These are phyloP conservation scores for Taiwanofungus camphoratus DNA, from an alignment of 1,284 basidiomycete genomes.

Conservation along the genomic window DNA sequence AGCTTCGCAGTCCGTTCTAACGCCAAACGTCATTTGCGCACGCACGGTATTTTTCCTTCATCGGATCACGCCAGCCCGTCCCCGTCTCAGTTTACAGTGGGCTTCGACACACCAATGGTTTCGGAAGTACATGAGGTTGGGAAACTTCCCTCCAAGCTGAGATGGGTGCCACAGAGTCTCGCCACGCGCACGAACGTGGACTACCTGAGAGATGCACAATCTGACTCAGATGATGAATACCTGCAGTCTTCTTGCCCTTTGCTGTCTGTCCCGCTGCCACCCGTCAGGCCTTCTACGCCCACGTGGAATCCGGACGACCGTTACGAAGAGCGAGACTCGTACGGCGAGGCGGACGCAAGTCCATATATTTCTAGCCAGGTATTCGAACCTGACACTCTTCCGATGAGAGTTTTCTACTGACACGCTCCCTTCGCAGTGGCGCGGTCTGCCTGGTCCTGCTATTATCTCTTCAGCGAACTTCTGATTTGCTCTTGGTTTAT, in stretches of 20 bases:
- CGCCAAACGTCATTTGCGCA: slow-evolving; percentile 56
- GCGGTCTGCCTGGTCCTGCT: slow-evolving; percentile 31
- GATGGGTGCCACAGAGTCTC: slow-evolving; percentile 39
- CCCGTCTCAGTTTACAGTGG: slow-evolving; percentile 34
- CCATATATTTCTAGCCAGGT: slow-evolving; percentile 35
- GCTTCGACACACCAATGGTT: slow-evolving; percentile 40
- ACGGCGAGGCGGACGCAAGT: slow-evolving; percentile 23
- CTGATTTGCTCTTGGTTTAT: slow-evolving; percentile 10
- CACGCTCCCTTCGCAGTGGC: slow-evolving; percentile 25
- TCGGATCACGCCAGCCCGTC: slow-evolving; percentile 25
- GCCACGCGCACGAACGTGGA: slow-evolving; percentile 28
- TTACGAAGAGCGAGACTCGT: slow-evolving; percentile 28
- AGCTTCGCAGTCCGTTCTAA: slow-evolving; percentile 62
- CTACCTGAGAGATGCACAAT: slow-evolving; percentile 22
- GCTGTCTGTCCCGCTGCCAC: slow-evolving; percentile 27
- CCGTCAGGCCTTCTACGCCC: slow-evolving; percentile 23
- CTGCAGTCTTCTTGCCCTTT: slow-evolving; percentile 25
- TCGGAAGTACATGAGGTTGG: slow-evolving; percentile 37
- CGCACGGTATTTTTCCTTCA: slow-evolving; percentile 38
- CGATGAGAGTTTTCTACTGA: neutral
- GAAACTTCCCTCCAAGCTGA: slow-evolving; percentile 34
- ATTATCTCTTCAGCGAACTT: slow-evolving; percentile 25
- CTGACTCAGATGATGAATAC: slow-evolving; percentile 30
- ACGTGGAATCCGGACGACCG: slow-evolving; percentile 23
- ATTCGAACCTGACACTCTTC: slow-evolving; percentile 8